Conservation (phyloP, 1,284 basidiomycete species). For the Singerocomus rubriflavus region DNA sequence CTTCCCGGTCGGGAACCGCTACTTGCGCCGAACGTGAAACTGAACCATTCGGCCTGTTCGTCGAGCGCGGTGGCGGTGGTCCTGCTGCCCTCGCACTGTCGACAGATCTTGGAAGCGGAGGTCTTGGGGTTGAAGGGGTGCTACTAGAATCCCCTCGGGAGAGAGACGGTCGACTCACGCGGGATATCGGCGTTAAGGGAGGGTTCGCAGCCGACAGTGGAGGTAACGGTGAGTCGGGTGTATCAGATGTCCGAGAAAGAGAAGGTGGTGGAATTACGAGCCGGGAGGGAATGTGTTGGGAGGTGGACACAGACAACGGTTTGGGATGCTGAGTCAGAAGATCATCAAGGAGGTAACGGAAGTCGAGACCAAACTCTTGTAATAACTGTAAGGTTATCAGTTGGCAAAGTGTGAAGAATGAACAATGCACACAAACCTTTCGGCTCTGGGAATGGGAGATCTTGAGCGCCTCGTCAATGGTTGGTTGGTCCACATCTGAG, state of each 20-base stretch:
- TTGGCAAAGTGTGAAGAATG: neutral
- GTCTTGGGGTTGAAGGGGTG: slow-evolving; percentile 21
- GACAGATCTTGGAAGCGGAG: slow-evolving; percentile 30
- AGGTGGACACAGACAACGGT: slow-evolving; percentile 27
- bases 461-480: slow-evolving; percentile 72
- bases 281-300: slow-evolving; percentile 24
- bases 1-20: slow-evolving; percentile 48
- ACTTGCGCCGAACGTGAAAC: slow-evolving; percentile 44
- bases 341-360: slow-evolving; percentile 78
- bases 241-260: slow-evolving; percentile 28
- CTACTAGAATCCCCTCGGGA: slow-evolving; percentile 18
- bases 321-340: slow-evolving; percentile 57
- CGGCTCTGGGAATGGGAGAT: slow-evolving; percentile 77
- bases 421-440: slow-evolving; percentile 51
- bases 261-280: slow-evolving; percentile 22
- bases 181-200: slow-evolving; percentile 14
- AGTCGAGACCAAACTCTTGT: slow-evolving; percentile 91
- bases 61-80: slow-evolving; percentile 55
- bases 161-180: slow-evolving; percentile 21
- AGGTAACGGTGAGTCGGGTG: slow-evolving; percentile 25
- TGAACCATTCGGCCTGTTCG: slow-evolving; percentile 57
- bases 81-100: slow-evolving; percentile 35
- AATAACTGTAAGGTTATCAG: slow-evolving; percentile 56
- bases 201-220: slow-evolving; percentile 23
- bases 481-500: slow-evolving; percentile 64